These are phyloP conservation scores for Dacryopinax primogenitus DNA, from an alignment of 768 basidiomycete species.

Conservation along the genomic window DNA sequence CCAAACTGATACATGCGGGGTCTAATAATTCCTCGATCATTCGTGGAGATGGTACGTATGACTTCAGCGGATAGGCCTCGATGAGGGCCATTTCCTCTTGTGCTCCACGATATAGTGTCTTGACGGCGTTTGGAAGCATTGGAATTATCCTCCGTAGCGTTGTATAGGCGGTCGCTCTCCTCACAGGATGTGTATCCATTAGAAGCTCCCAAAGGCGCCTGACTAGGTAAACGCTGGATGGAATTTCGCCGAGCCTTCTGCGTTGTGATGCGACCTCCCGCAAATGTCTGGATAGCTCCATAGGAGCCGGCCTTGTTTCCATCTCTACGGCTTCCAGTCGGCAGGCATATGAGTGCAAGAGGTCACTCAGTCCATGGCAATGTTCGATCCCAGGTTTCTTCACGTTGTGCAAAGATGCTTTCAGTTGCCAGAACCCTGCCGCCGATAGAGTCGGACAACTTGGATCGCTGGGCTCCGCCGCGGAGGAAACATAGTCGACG, in stretches of 20 bases:
- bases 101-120: background rate
- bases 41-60: background rate
- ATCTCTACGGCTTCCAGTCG: constrained; percentile 2
- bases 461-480: background rate
- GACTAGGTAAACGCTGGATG: background rate
- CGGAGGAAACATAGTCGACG: background rate
- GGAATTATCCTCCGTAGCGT: background rate
- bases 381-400: background rate
- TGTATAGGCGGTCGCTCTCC: background rate
- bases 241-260: background rate
- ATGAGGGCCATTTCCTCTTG: background rate
- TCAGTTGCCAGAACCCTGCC: constrained; percentile 4
- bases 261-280: background rate
- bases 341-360: background rate
- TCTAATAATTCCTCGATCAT: constrained; percentile 9
- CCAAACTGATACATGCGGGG: background rate
- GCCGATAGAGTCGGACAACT: background rate
- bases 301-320: background rate
- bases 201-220: background rate
- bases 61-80: background rate
- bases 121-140: background rate
- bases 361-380: background rate
- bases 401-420: background rate
- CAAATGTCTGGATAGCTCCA: background rate
- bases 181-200: background rate